Evolutionary conservation across 257 asterid species (phyloP).

Genomic region (Orobanche coerulescens): DNA sequence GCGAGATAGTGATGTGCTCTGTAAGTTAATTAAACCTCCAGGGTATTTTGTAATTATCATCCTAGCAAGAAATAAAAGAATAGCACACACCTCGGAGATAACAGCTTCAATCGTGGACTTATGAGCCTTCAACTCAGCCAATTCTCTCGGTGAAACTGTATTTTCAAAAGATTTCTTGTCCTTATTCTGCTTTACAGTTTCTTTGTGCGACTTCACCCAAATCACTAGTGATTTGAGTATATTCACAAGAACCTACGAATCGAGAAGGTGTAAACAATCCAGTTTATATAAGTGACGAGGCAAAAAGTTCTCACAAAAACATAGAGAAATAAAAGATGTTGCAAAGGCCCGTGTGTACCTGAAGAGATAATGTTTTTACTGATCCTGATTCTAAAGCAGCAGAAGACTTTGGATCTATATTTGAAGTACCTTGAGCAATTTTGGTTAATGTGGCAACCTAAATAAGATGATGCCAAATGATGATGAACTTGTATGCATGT

Average conservation of each 20-base stretch:
- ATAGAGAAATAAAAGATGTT: slow-evolving; percentile 1
- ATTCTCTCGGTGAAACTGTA: slow-evolving; percentile 37
- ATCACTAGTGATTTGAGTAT: slow-evolving; percentile 69
- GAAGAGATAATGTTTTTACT: slow-evolving; percentile 76
- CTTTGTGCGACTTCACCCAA: slow-evolving; percentile 83
- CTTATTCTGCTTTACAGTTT: slow-evolving; percentile 40
- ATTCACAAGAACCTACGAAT: slow-evolving; percentile 73
- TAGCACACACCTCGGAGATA: slow-evolving; percentile 63
- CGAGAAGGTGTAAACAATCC: slow-evolving; percentile 18
- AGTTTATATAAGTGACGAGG: neutral
- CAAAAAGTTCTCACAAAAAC: slow-evolving; percentile 20
- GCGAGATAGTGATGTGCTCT: neutral
- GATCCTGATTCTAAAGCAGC: slow-evolving; percentile 61
- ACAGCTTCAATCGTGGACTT: slow-evolving; percentile 74
- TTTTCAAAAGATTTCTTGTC: slow-evolving; percentile 35
- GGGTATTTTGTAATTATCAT: neutral
- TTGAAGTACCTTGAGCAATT: slow-evolving; percentile 89
- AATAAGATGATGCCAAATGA: slow-evolving; percentile 25
- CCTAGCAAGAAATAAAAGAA: slow-evolving; percentile 16
- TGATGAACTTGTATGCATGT: slow-evolving; percentile 20
- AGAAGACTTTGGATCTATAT: slow-evolving; percentile 72
- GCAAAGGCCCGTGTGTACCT: slow-evolving; percentile 39
- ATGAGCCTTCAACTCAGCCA: slow-evolving; percentile 57
- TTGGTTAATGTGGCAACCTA: slow-evolving; percentile 80
- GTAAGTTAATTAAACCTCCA: no score